Evolutionary conservation across 208 protist species (phyloP).

Genomic region (Crithidia thermophila): DNA sequence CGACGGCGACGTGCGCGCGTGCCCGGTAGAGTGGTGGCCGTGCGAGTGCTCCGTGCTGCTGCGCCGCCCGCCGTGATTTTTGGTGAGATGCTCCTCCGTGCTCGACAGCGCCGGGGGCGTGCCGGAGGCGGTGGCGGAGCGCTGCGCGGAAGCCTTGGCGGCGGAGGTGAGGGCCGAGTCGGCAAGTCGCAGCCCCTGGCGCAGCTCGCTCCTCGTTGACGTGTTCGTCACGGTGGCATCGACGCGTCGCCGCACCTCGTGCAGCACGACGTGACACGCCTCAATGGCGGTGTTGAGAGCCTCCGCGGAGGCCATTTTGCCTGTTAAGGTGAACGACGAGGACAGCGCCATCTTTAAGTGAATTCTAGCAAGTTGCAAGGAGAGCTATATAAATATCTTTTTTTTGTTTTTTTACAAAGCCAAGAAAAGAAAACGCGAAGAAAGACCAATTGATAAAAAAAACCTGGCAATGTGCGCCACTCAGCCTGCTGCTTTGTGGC

Average conservation of each 20-base stretch:
- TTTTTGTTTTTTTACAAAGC: background rate
- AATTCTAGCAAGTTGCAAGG: no score
- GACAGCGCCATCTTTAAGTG: conserved; percentile 6
- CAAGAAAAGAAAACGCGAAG: background rate
- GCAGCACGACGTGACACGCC: conserved; percentile 27
- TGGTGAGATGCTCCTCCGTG: conserved; percentile 7
- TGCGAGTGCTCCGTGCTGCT: background rate
- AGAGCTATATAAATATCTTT: background rate
- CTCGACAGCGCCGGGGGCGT: background rate
- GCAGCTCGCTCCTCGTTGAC: conserved; percentile 37
- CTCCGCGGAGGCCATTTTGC: conserved; percentile 9
- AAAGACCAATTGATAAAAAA: background rate
- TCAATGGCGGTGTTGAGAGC: conserved; percentile 8
- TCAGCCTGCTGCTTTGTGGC: no score
- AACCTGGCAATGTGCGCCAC: background rate
- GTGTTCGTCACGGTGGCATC: conserved; percentile 23
- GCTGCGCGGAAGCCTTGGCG: background rate
- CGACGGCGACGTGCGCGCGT: background rate
- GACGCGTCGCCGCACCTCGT: conserved; percentile 32
- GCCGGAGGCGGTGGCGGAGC: background rate
- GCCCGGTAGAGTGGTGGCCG: background rate
- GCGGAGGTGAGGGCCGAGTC: conserved; percentile 20
- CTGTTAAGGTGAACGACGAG: conserved; percentile 7
- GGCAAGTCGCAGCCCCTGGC: conserved; percentile 28
- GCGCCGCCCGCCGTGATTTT: background rate